Conservation (phyloP, 2,329 filamentous ascomycete species). For the Fusarium agapanthi region DNA sequence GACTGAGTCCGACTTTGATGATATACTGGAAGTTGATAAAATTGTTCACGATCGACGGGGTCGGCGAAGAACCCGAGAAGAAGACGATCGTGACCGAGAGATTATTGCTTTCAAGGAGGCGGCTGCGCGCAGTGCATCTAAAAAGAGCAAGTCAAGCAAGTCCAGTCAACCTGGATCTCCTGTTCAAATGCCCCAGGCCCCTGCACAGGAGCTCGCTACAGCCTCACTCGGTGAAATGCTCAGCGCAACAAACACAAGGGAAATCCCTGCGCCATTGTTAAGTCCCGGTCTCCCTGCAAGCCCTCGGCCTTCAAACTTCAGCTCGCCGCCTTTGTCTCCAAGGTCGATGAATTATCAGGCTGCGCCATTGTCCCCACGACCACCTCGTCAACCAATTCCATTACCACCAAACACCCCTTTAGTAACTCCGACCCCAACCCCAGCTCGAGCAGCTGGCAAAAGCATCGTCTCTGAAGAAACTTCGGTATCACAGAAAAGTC, state of each 20-base stretch:
- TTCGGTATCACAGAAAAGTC: constrained; percentile 15
- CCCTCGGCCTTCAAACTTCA: constrained; percentile 65
- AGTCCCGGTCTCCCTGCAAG: constrained; percentile 70
- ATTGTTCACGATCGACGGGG: constrained; percentile 71
- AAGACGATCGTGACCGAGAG: constrained; percentile 84
- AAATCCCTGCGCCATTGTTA: constrained; percentile 56
- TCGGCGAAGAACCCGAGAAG: constrained; percentile 83
- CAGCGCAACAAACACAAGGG: constrained; percentile 48
- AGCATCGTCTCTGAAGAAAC: constrained; percentile 17
- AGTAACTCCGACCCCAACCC: constrained; percentile 55
- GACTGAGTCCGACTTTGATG: constrained; percentile 85
- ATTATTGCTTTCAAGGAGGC: constrained; percentile 72
- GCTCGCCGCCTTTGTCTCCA: constrained; percentile 76
- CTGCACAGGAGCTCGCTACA: constrained; percentile 51
- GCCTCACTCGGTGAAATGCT: constrained; percentile 64
- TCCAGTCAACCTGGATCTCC: constrained; percentile 45
- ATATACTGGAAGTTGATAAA: constrained; percentile 75
- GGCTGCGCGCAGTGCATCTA: constrained; percentile 76
- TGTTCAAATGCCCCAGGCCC: constrained; percentile 43
- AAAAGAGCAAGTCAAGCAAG: constrained; percentile 71
- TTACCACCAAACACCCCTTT: constrained; percentile 75
- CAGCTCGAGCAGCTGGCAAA: constrained; percentile 50
- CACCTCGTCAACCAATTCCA: constrained; percentile 77
- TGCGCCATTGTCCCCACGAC: constrained; percentile 74
- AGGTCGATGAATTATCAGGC: constrained; percentile 56